These are phyloP conservation scores for Malassezia arunalokei DNA, from an alignment of 1,284 basidiomycete species.

Conservation along the genomic window DNA sequence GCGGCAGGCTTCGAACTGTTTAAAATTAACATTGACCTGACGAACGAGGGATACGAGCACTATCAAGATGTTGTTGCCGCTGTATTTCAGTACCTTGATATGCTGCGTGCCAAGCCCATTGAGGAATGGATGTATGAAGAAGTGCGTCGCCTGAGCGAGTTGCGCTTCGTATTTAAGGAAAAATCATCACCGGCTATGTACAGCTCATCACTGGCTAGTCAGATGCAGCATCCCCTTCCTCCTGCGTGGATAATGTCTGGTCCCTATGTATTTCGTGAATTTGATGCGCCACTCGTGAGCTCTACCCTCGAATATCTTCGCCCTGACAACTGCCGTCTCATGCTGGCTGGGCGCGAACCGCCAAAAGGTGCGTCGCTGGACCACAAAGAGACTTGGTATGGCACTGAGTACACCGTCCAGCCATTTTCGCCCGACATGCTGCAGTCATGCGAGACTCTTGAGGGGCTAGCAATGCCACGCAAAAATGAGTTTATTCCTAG, in stretches of 20 bases:
- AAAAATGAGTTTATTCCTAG: conserved; percentile 42
- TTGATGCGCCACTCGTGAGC: conserved; percentile 59
- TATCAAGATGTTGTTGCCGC: conserved; percentile 63
- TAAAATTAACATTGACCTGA: conserved; percentile 69
- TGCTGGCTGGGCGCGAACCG: conserved; percentile 59
- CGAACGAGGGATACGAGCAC: conserved; percentile 74
- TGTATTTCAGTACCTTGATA: conserved; percentile 74
- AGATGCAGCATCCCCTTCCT: conserved; percentile 69
- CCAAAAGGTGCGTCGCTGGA: conserved; percentile 33
- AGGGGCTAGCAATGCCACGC: conserved; percentile 36
- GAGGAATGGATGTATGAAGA: conserved; percentile 68
- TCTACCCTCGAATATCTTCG: conserved; percentile 57
- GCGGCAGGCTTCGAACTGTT: conserved; percentile 75
- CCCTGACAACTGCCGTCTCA: conserved; percentile 58
- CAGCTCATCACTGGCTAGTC: conserved; percentile 63
- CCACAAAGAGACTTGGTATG: conserved; percentile 42
- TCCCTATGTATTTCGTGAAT: conserved; percentile 63
- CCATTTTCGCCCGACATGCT: conserved; percentile 26
- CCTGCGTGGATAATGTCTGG: conserved; percentile 65
- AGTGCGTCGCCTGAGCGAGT: conserved; percentile 60
- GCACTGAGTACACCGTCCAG: conserved; percentile 41
- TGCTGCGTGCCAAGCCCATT: conserved; percentile 62
- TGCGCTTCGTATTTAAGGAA: conserved; percentile 78
- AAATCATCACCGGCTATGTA: conserved; percentile 69
- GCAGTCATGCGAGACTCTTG: conserved; percentile 13